phyloP scores from a whole-genome alignment of 1,284 basidiomycete genomes.

The Ustilago lituana region DNA sequence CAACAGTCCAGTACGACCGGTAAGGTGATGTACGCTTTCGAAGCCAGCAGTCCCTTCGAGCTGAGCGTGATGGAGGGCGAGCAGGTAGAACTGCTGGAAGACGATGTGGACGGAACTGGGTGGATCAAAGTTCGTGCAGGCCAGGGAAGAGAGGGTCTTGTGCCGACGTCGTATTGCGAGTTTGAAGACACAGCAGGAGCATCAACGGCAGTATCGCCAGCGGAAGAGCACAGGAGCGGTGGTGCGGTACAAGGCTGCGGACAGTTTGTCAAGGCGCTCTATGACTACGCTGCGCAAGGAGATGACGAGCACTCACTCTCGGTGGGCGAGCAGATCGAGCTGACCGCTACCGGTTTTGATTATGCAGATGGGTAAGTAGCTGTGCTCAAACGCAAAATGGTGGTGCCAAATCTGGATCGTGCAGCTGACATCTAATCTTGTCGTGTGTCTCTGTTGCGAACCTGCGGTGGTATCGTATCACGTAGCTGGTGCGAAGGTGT shows the following conservation, averaged over 20 bases:
- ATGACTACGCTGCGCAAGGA: constrained; percentile 51
- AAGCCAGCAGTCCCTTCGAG: constrained; percentile 52
- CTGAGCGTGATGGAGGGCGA: constrained; percentile 49
- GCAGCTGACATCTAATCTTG: no score
- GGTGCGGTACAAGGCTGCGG: constrained; percentile 22
- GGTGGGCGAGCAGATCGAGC: constrained; percentile 40
- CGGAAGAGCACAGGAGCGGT: neutral
- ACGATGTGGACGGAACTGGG: constrained; percentile 45
- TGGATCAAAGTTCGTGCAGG: constrained; percentile 50
- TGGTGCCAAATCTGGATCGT: no score
- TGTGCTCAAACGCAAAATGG: neutral
- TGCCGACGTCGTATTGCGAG: constrained; percentile 50
- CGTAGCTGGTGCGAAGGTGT: constrained; percentile 46
- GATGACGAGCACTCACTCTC: constrained; percentile 35
- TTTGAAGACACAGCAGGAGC: constrained; percentile 2
- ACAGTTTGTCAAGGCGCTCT: constrained; percentile 43
- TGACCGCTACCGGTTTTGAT: constrained; percentile 32
- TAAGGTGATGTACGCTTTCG: constrained; percentile 41
- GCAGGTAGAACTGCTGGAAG: constrained; percentile 43
- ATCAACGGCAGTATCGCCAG: no score
- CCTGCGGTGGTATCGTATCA: no score
- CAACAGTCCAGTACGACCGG: constrained; percentile 15
- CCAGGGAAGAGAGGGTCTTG: constrained; percentile 32
- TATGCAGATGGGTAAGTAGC: constrained; percentile 49
- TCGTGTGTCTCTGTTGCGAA: no score